Evolutionary conservation across 2,329 filamentous ascomycete species (phyloP).

Genomic region (Hirsutella thompsonii): DNA sequence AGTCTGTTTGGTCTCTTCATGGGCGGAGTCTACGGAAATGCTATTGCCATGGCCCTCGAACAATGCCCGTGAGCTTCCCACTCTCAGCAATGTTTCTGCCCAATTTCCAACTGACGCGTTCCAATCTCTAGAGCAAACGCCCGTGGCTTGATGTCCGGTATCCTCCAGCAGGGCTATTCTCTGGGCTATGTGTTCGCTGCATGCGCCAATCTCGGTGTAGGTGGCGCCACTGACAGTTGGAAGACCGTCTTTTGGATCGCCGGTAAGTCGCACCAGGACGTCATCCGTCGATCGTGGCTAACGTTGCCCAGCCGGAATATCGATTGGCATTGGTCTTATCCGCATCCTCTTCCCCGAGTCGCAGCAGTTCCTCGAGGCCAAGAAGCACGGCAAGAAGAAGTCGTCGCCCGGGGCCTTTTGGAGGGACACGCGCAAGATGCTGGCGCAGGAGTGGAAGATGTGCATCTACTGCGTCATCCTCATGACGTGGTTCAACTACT

Average conservation of each 20-base stretch:
- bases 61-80: constrained; percentile 44
- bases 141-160: constrained; percentile 68
- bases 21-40: constrained; percentile 71
- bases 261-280: constrained; percentile 14
- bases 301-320: constrained; percentile 38
- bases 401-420: constrained; percentile 44
- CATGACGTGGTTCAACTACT: constrained; percentile 67
- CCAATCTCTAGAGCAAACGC: constrained; percentile 40
- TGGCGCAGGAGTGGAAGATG: constrained; percentile 61
- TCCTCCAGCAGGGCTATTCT: constrained; percentile 71
- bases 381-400: constrained; percentile 40
- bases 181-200: constrained; percentile 71
- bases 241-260: constrained; percentile 67
- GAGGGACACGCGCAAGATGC: constrained; percentile 55
- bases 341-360: constrained; percentile 62
- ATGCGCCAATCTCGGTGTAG: constrained; percentile 61
- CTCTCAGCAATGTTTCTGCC: too few species aligned
- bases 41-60: constrained; percentile 66
- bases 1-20: constrained; percentile 67
- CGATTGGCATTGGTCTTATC: constrained; percentile 54
- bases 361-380: constrained; percentile 60
- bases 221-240: constrained; percentile 50
- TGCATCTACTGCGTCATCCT: constrained; percentile 64
- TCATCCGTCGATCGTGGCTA: not conserved
- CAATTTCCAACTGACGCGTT: not conserved